Conservation (phyloP, 148 eudicot genomes). For the Euryodendron excelsum region DNA sequence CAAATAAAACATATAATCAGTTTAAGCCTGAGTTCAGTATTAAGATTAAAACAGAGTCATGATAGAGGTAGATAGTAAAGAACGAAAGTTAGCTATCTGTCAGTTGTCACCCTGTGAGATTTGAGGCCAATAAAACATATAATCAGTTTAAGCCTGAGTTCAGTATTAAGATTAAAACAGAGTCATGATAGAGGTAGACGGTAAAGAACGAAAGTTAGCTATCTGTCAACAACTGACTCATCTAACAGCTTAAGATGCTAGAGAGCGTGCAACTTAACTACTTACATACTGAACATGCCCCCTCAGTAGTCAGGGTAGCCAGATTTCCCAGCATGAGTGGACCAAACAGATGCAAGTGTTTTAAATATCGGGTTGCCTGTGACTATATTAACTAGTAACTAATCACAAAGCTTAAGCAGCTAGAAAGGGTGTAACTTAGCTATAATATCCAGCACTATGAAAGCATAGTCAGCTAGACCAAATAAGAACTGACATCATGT, state of each 20-base stretch:
- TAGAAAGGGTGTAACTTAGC: neutral
- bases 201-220: constrained; percentile 5
- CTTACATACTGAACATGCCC: neutral
- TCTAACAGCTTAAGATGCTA: neutral
- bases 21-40: neutral
- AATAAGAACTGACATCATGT: neutral
- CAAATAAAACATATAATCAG: constrained; percentile 3
- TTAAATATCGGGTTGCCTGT: neutral
- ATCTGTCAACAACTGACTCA: neutral
- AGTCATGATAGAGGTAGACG: neutral
- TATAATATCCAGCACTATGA: neutral
- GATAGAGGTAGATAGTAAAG: constrained; percentile 5
- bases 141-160: neutral
- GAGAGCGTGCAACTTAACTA: neutral
- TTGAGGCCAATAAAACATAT: constrained; percentile 7
- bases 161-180: constrained; percentile 2
- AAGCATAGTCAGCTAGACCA: neutral
- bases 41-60: constrained; percentile 4
- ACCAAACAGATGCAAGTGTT: neutral
- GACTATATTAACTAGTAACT: neutral
- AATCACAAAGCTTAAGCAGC: neutral
- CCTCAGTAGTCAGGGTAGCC: neutral
- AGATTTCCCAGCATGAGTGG: neutral
- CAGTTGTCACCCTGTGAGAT: constrained; percentile 75
- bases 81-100: constrained; percentile 2